Evolutionary conservation across 2,329 filamentous ascomycete species (phyloP), one percentile per base, ranked within the genome.

Genomic region (Cordyceps farinosa): DNA sequence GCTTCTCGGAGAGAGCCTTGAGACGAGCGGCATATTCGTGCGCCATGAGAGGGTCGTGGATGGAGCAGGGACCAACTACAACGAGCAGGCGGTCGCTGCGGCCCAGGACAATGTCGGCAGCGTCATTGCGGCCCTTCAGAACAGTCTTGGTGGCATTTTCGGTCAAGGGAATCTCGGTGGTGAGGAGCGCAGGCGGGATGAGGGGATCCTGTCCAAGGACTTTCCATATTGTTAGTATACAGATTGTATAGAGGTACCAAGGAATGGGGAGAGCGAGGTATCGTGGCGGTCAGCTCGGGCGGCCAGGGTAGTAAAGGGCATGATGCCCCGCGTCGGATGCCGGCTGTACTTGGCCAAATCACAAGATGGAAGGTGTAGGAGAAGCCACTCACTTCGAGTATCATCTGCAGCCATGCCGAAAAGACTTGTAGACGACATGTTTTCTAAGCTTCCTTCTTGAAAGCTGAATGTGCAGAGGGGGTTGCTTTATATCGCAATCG

Each of bases 201-300:
- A 98, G 82, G 72, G 94, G 92, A 78, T 97, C 93, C 83, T 97
- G 94, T 69, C 92, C 92, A 74, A 96, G 82, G 78, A 97, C 94
- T 97, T 70, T 11, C 10, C 22, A 30, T 13, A 15, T 51, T 55
- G 30, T 63, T 42, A 63, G 60, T 38, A 53, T 15, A 34, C 1
- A 9, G n/a, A 5, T 52, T 50, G 5, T 11, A 22, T 30, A 34
- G 13, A 30, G 36, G 32, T 17, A 30, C 30, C 15, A 38, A 42
- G 9, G 29, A 38, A 34, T 40, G 11, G 60, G 48, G 34, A 58
- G 63, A 27, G 47, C 52, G 52, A 40, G 30, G n/a, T 13, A 15
- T 22, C 32, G 45, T 30, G 36, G 55, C 13, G 32, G 45, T 47
- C 45, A 56, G 10, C 42, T 17, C 29, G 55, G 17, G 10, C 9